Evolutionary conservation across 2,329 filamentous ascomycete species (phyloP), one percentile per base, ranked within the genome.

Genomic region (Talaromyces rugulosus): DNA sequence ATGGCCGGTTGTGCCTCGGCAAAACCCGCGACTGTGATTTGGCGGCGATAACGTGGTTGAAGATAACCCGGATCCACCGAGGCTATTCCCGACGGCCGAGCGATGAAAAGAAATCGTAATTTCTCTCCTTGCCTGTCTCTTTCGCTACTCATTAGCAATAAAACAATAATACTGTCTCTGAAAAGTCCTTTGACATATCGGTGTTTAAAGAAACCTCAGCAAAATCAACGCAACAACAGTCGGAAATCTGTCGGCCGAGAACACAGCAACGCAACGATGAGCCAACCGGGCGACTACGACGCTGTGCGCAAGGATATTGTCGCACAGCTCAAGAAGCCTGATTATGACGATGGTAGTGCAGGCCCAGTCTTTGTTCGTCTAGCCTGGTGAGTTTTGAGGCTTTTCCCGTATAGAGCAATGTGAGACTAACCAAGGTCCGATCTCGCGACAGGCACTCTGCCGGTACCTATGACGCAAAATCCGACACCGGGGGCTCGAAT

Each of bases 311-410:
- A 80, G 66, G 83, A 85, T 67, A 82, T 87, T 59, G 75, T 74
- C 64, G 76, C 77, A 30, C 78, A 86, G 60, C 75, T 87, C 54
- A 77, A 83, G 64, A 84, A 87, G 70, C 85, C 86, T 27, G 83
- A 79, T 65, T 88, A 88, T 71, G 86, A 88, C 67, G 86, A 89
- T 73, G 86, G 86, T 18, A 86, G 83, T 62, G 84, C 84, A 33
- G 86, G 85, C 1, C 86, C 86, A 0, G 83, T 88, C 0, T 82
- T 88, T 57, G 85, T 88, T 60, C 82, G 86, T 12, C 77, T 88
- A 47, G 86, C 86, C 61, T 88, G 85, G 85, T 84, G 74, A 66
- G 77, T 51, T 34, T 9, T 30, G 30, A 18, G 4, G 9, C 18
- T 27, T 31, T 36, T 18, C 27, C 30, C 33, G 44, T 27, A 47